Base-by-base conservation (phyloP, 1,284 basidiomycete genomes). In the Xerocomus nothofagi region DNA sequence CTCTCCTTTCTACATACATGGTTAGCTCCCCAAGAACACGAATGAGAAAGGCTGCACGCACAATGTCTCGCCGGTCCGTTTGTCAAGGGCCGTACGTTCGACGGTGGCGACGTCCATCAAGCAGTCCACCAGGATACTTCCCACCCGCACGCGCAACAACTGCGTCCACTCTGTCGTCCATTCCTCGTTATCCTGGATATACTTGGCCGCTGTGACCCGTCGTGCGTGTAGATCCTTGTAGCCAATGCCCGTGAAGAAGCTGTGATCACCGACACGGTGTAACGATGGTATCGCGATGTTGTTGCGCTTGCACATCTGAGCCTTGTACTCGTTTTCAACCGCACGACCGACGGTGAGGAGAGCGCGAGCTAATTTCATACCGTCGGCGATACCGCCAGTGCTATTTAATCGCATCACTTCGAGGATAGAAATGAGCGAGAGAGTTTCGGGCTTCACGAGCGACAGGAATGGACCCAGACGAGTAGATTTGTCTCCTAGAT, bases 351-450 rank as follows among this genome's bases (percentile, higher is more conserved):
- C 81, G 0, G 78, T 69, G n/a, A 97, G 72, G 48, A 97, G 75
- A 0, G 91, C 91, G 1, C 92, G 80, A 1, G 93, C 82, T 0
- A 92, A 89, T 72, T 97, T 97, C 86, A 97, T 93, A 1, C 95
- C 96, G 47, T 91, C 85, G 0, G 76, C 65, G 8, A 93, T 79
- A 24, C 91, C 91, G 17, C 90, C 88, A 1, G 81, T 78, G 6
- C 89, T 88, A 38, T 88, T 81, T 38, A 94, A 71, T 15, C 91
- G 82, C 88, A 98, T 91, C 44, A 95, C 69, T 67, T 98, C 94
- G 30, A 96, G 78, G 55, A 98, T 92, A 4, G 90, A 90, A 62
- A 98, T 86, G 20, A 98, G 76, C 0, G 93, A 93, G 9, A 98
- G 78, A 54, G 88, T 89, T 43, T 91, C 82, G 0, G 88, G 76